Percentiles rank a stretch among this genome's conserved stretches.
Conservation (phyloP, 208 protist genomes). For the Crithidia sp. region DNA sequence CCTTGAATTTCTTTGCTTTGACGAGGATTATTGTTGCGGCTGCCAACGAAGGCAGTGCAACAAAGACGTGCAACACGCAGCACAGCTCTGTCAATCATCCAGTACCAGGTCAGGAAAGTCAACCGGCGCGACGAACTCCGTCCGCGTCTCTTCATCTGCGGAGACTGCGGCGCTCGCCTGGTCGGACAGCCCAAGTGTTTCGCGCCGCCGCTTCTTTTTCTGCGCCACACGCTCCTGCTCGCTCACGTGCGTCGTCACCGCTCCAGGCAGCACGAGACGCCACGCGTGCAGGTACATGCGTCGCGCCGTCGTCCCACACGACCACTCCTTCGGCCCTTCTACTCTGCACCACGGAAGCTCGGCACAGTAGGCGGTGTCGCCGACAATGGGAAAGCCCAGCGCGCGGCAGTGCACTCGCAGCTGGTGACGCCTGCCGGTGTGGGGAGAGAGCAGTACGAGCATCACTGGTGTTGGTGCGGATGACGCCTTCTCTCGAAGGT, state of each 20-base stretch:
- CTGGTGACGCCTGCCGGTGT: conserved; percentile 88
- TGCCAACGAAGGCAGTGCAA: conserved; percentile 14
- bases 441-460: conserved; percentile 56
- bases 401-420: conserved; percentile 84
- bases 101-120: conserved; percentile 15
- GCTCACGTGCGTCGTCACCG: conserved; percentile 16
- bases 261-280: conserved; percentile 57
- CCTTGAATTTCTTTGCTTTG: too few relatives aligned
- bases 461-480: conserved; percentile 39
- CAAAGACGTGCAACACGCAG: conserved; percentile 7
- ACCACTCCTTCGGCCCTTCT: too few relatives aligned
- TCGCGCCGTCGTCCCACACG: too few relatives aligned
- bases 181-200: conserved; percentile 48
- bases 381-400: conserved; percentile 87
- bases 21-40: too few relatives aligned
- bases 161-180: conserved; percentile 9
- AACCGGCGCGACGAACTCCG: conserved; percentile 43
- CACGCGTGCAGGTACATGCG: conserved; percentile 87
- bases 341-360: conserved; percentile 16
- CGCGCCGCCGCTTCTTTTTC: conserved; percentile 69
- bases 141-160: conserved; percentile 27
- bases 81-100: not conserved
- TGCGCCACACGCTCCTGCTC: conserved; percentile 42
- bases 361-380: conserved; percentile 69
- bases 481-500: not conserved